Evolutionary conservation across 108 stramenopile genomes (phyloP).

Genomic region (Hondaea fermentalgiana): DNA sequence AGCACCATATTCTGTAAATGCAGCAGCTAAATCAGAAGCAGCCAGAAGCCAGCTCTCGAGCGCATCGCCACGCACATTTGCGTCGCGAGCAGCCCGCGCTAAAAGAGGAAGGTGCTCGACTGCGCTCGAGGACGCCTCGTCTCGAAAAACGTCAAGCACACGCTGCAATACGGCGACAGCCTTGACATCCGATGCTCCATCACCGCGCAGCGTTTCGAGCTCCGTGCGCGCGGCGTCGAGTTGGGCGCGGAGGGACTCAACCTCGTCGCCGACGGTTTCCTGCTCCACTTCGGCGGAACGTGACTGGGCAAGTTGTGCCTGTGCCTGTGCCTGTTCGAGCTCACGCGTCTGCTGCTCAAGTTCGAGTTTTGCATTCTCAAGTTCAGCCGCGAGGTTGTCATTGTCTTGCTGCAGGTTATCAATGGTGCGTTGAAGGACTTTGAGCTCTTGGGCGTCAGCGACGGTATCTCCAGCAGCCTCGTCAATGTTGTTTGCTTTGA

Average conservation of each 20-base stretch:
- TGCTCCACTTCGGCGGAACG: background rate
- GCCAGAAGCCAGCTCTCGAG: background rate
- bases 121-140: background rate
- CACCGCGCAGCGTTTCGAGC: too few relatives aligned
- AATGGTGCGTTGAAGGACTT: background rate
- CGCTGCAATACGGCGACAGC: too few relatives aligned
- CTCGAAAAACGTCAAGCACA: too few relatives aligned
- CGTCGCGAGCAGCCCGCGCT: background rate
- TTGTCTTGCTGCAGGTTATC: slow-evolving; percentile 9
- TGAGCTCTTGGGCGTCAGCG: background rate
- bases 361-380: background rate
- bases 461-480: background rate
- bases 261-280: too few relatives aligned
- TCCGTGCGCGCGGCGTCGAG: too few relatives aligned
- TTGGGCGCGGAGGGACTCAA: too few relatives aligned
- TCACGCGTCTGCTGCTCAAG: background rate
- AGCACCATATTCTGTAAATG: background rate
- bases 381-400: background rate
- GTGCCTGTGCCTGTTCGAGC: background rate
- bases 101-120: background rate
- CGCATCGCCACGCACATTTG: background rate
- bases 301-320: background rate
- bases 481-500: background rate
- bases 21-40: background rate
- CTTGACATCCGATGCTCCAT: too few relatives aligned